Percentiles rank a stretch among this genome's conserved stretches.
These are phyloP conservation scores for Megacollybia marginata DNA, from an alignment of 768 basidiomycete species.

Conservation along the genomic window DNA sequence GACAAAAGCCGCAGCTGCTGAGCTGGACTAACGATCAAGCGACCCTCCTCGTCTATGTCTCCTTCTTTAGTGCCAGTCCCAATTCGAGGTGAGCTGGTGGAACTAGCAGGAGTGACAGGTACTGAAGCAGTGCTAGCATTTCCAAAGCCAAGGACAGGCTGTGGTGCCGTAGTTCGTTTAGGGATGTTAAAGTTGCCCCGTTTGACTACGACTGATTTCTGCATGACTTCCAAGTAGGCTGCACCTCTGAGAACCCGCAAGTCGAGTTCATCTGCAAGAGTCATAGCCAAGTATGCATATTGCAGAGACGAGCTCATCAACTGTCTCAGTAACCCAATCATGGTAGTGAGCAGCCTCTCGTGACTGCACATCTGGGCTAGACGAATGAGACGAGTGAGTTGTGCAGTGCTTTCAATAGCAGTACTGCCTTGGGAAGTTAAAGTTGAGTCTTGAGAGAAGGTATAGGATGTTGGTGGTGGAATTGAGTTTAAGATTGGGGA, in stretches of 20 bases:
- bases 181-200: slow-evolving; percentile 23
- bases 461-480: slow-evolving; percentile 27
- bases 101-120: background rate
- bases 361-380: slow-evolving; percentile 66
- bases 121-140: background rate
- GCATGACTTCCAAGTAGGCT: slow-evolving; percentile 72
- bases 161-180: background rate
- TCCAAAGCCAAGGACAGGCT: background rate
- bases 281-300: slow-evolving; percentile 69
- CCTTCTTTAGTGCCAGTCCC: slow-evolving; percentile 14
- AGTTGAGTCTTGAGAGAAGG: slow-evolving; percentile 14
- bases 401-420: slow-evolving; percentile 29
- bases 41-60: slow-evolving; percentile 32
- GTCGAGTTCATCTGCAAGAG: slow-evolving; percentile 63
- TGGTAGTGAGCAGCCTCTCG: slow-evolving; percentile 48
- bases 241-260: slow-evolving; percentile 52
- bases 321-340: slow-evolving; percentile 50
- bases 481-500: slow-evolving; percentile 42
- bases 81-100: slow-evolving; percentile 11
- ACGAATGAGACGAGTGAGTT: slow-evolving; percentile 52
- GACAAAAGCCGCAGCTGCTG: slow-evolving; percentile 63
- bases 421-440: slow-evolving; percentile 5
- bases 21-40: slow-evolving; percentile 43
- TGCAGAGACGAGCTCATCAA: slow-evolving; percentile 56
- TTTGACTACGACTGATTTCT: slow-evolving; percentile 42